Base-by-base conservation (phyloP, 2,329 filamentous ascomycete species). In the Colletotrichum higginsianum region DNA sequence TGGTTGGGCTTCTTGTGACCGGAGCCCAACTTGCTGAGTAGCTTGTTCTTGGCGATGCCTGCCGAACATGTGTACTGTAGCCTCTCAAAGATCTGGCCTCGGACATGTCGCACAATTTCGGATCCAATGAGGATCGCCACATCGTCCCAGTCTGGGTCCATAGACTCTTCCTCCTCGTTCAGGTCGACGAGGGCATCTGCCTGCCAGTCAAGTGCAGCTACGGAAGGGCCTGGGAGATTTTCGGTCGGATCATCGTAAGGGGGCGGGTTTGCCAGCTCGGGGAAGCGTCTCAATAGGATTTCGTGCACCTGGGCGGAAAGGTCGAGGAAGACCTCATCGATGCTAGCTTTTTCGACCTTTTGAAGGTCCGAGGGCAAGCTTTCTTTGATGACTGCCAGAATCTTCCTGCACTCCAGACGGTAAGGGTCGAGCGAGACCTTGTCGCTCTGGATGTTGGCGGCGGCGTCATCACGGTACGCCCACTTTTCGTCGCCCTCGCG, bases 351-450 rank as follows among this genome's bases (percentile, higher is more conserved):
- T 84, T 99, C 96, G 55, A 98, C 90, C 77, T 87, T 90, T 79
- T 94, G 93, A 73, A 91, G 80, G 53, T 88, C 82, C 0, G 87
- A 79, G 1, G 93, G 92, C 55, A 98, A 82, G 44, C 85, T 85
- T 5, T 93, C 92, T 78, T 95, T 96, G 78, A 98, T 93, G 67
- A 91, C 83, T 13, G 90, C 89, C 76, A 98, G 80, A 70, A 98
- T 98, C 82, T 88, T 93, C 73, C 95, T 89, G 21, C 94, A 97
- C 81, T 98, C 90, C 40, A 94, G 86, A 46, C 96, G 89, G 82
- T 98, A 99, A 12, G 95, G 94, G 80, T 99, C 96, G 49, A 99
- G 85, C 8, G 94, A 97, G 47, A 98, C 96, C 82, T 99, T 99
- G 80, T 98, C 93, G 42, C 92, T 95, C 49, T 89, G 90, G 76